A percentile compares a stretch with the other conserved stretches of the same genome.
These are phyloP conservation scores for Calonectria pteridis DNA, from an alignment of 2,329 filamentous ascomycete species.

Conservation along the genomic window DNA sequence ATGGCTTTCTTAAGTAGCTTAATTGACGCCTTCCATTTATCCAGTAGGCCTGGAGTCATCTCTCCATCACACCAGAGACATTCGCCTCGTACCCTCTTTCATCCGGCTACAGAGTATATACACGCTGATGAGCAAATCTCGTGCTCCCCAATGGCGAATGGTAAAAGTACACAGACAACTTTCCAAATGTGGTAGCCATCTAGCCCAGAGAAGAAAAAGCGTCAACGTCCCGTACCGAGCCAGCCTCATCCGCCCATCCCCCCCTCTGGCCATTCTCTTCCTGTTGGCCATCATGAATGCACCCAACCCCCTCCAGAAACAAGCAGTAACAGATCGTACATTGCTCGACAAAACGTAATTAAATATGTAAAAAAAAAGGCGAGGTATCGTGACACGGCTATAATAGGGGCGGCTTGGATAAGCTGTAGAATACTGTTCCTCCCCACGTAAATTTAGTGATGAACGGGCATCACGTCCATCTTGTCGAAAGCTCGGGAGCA, in stretches of 20 bases:
- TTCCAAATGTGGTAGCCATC: slow-evolving; percentile 44
- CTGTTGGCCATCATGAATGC: slow-evolving; percentile 9
- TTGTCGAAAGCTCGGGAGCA: slow-evolving; percentile 93
- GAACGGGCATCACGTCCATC: slow-evolving; percentile 86
- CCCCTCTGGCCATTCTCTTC: not conserved
- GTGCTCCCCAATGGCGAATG: slow-evolving; percentile 31
- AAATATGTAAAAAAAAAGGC: slow-evolving; percentile 33
- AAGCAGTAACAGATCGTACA: slow-evolving; percentile 33
- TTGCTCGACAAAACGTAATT: slow-evolving; percentile 42
- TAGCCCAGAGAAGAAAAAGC: slow-evolving; percentile 44
- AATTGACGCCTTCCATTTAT: slow-evolving; percentile 45
- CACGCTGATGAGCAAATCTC: slow-evolving; percentile 30
- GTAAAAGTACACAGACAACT: slow-evolving; percentile 47
- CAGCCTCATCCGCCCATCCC: slow-evolving; percentile 23
- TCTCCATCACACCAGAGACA: slow-evolving; percentile 25
- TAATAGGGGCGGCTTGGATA: slow-evolving; percentile 26
- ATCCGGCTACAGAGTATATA: slow-evolving; percentile 42
- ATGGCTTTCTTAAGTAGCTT: slow-evolving; percentile 25
- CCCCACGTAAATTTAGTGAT: slow-evolving; percentile 53
- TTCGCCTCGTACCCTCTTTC: slow-evolving; percentile 22
- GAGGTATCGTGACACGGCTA: slow-evolving; percentile 41
- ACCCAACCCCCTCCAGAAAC: slow-evolving; percentile 24
- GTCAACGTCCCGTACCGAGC: slow-evolving; percentile 36
- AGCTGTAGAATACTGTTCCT: slow-evolving; percentile 1
- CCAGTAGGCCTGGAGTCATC: slow-evolving; percentile 39